These are phyloP conservation scores for Trametes villosa DNA, from an alignment of 768 basidiomycete genomes.

Conservation along the genomic window DNA sequence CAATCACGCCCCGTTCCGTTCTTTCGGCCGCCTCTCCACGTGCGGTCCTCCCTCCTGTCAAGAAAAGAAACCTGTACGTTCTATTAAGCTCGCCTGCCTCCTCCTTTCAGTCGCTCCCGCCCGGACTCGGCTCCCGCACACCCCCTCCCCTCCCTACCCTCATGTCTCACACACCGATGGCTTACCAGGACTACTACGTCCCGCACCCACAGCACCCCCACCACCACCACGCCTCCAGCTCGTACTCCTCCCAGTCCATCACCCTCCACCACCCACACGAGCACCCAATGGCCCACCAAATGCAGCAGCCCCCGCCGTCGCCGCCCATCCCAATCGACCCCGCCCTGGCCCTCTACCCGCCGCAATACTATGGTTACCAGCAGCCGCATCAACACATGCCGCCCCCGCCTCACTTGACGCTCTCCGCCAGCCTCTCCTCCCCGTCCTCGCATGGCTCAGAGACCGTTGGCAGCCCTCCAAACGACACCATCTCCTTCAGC, in stretches of 20 bases:
- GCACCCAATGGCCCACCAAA: conserved; percentile 46
- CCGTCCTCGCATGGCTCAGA: conserved; percentile 84
- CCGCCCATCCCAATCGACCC: conserved; percentile 74
- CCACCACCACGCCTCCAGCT: conserved; percentile 28
- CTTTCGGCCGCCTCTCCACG: conserved; percentile 24
- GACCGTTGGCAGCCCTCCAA: conserved; percentile 72
- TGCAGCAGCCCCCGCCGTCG: conserved; percentile 59
- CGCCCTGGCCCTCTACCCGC: conserved; percentile 43
- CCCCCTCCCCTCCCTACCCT: not conserved
- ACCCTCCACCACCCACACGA: conserved; percentile 43
- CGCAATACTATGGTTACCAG: conserved; percentile 52
- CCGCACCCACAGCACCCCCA: conserved; percentile 33
- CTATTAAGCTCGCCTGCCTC: conserved; percentile 26
- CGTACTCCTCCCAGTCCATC: conserved; percentile 38
- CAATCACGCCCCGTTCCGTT: conserved; percentile 26
- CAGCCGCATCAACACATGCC: conserved; percentile 53
- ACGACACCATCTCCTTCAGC: conserved; percentile 55
- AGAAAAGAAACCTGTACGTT: conserved; percentile 13
- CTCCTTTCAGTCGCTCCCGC: conserved; percentile 13
- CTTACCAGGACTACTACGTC: conserved; percentile 33
- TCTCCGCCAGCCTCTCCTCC: conserved; percentile 68
- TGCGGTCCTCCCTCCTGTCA: conserved; percentile 16
- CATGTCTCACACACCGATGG: conserved; percentile 32
- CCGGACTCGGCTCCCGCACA: conserved; percentile 16
- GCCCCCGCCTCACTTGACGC: conserved; percentile 55